Base-by-base conservation (phyloP, 208 protist species). In the Angomonas deanei region DNA sequence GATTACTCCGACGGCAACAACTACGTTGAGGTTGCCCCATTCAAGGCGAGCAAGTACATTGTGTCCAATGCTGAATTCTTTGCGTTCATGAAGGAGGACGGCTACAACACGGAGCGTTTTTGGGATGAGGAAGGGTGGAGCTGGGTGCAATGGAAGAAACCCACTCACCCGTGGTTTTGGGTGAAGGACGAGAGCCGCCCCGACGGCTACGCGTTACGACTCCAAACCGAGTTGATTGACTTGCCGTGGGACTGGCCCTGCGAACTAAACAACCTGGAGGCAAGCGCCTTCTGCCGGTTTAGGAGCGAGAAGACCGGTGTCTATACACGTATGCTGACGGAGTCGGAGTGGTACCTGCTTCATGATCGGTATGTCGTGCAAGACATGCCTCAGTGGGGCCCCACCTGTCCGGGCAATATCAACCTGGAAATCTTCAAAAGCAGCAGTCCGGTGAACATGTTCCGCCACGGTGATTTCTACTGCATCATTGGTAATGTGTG, bases 121-220 rank as follows among this genome's bases (percentile, higher is more conserved):
- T 98, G 97, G 96, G 91, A 97, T 58, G 92, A 96, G 57, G 97
- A 98, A 74, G 97, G 97, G n/a, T 98, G 96, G 96, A 75, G 58
- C n/a, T 99, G 97, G 97, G 82, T 88, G 50, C 77, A 80, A 54
- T 98, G 91, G 92, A 85, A 78, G 66, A 91, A 97, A 53, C 86
- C 92, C 21, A 61, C 80, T 46, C 82, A 88, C 58, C 97, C 97
- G 46, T 91, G 84, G 67, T 98, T 98, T 73, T 98, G 97, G 97
- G 82, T 95, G 24, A 72, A 66, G 48, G 84, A 92, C 61, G 88
- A 84, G 38, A 57, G 61, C 26, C 76, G 82, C 31, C 74, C 78
- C 10, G 71, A 83, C 53, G 89, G 89, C 27, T 98, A 88, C 74
- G 74, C 76, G 32, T 76, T 97, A 62, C 92, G 96, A 19, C 66